Evolutionary conservation across 2,329 filamentous ascomycete species (phyloP).

Genomic region (Pseudogymnoascus sp.): DNA sequence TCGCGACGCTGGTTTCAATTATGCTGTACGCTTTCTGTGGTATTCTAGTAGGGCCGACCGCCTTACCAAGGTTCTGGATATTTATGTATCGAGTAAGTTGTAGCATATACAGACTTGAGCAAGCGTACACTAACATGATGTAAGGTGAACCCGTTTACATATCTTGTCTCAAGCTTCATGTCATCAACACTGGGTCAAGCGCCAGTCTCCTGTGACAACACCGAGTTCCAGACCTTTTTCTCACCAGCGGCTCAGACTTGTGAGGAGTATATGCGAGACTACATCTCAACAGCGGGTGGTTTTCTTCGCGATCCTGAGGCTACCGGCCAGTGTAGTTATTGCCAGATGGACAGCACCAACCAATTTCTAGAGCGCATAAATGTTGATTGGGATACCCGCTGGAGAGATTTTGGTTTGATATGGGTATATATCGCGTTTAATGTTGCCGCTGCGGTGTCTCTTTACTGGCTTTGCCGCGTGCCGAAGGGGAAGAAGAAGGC

Average conservation of each 20-base stretch:
- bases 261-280: conserved; percentile 45
- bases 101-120: background rate
- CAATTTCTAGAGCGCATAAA: conserved; percentile 40
- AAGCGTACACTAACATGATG: background rate
- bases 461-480: conserved; percentile 45
- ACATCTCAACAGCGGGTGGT: conserved; percentile 29
- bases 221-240: conserved; percentile 58
- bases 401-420: conserved; percentile 60
- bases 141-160: conserved; percentile 61
- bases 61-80: conserved; percentile 66
- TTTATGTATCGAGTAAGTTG: conserved; percentile 64
- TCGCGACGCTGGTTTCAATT: conserved; percentile 66
- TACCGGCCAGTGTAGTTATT: conserved; percentile 43
- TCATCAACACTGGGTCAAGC: conserved; percentile 61
- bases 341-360: conserved; percentile 45
- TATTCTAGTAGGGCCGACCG: conserved; percentile 56
- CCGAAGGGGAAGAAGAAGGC: conserved; percentile 30
- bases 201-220: conserved; percentile 54
- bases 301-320: conserved; percentile 13
- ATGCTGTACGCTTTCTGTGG: conserved; percentile 66
- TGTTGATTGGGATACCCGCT: conserved; percentile 50
- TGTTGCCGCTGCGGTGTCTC: conserved; percentile 39
- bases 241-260: conserved; percentile 51
- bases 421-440: conserved; percentile 52
- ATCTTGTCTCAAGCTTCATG: conserved; percentile 65